Evolutionary conservation across 2,329 filamentous ascomycete genomes (phyloP).

Genomic region (Emergomyces orientalis): DNA sequence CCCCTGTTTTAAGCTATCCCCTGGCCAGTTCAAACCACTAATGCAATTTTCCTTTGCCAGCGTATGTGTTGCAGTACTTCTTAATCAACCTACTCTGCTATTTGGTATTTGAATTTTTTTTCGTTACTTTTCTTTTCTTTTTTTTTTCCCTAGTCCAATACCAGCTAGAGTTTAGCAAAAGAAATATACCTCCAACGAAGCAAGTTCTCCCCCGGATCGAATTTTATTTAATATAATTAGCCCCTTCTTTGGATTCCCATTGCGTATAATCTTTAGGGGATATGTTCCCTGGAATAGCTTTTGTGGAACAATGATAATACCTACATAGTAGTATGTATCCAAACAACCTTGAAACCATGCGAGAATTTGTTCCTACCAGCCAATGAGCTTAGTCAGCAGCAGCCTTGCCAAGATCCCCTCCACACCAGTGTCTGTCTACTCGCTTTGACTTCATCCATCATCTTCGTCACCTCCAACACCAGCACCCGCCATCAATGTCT

Average conservation of each 20-base stretch:
- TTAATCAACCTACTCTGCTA: neutral
- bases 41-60: neutral
- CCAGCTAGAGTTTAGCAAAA: neutral
- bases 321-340: no score
- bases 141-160: neutral
- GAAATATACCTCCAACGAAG: no score
- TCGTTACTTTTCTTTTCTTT: no score
- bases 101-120: neutral
- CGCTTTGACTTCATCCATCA: neutral
- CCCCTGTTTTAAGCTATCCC: neutral
- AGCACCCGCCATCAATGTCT: constrained; percentile 1
- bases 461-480: neutral
- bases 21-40: neutral
- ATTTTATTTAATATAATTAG: no score
- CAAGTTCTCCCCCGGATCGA: no score
- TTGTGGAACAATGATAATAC: no score
- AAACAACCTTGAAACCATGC: no score
- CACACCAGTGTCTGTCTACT: neutral
- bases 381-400: constrained; percentile 1
- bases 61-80: neutral
- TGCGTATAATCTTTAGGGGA: no score
- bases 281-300: no score
- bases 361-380: no score
- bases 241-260: no score
- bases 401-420: neutral